Conservation (phyloP, 208 protist species). For the Crithidia sp. region DNA sequence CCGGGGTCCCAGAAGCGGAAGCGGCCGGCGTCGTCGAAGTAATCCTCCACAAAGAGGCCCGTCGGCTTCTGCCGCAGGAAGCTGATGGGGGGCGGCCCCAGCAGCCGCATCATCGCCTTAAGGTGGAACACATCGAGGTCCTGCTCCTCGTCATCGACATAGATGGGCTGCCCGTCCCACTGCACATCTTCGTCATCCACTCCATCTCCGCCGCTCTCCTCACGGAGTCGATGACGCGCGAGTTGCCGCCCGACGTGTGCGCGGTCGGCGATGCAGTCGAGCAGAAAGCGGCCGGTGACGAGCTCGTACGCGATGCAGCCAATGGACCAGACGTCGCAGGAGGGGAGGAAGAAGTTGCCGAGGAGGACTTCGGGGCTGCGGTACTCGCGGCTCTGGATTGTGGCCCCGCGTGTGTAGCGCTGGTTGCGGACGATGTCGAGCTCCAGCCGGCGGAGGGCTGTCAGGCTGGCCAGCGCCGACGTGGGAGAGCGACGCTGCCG, state of each 20-base stretch:
- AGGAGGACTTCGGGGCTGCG: conserved; percentile 80
- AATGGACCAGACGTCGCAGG: conserved; percentile 80
- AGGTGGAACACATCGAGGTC: conserved; percentile 61
- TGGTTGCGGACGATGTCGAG: conserved; percentile 45
- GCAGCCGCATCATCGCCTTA: conserved; percentile 53
- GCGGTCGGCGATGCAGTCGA: conserved; percentile 48
- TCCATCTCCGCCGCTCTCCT: conserved; percentile 1
- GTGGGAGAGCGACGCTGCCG: conserved; percentile 5
- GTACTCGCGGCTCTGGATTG: conserved; percentile 83
- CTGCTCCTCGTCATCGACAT: conserved; percentile 51
- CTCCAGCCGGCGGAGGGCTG: conserved; percentile 33
- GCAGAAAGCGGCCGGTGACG: conserved; percentile 65
- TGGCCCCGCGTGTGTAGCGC: conserved; percentile 43
- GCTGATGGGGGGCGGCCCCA: conserved; percentile 53
- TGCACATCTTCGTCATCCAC: conserved; percentile 15
- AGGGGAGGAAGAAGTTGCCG: conserved; percentile 56
- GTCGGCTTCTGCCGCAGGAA: conserved; percentile 37
- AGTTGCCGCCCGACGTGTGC: conserved; percentile 16
- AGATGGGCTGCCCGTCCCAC: conserved; percentile 25
- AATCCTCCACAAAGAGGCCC: conserved; percentile 54
- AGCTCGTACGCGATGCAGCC: conserved; percentile 87
- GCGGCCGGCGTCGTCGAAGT: conserved; percentile 48
- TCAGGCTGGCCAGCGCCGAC: conserved; percentile 16
- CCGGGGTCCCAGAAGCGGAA: conserved; percentile 52
- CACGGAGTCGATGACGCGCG: background rate